Evolutionary conservation across 345 rosid genomes (phyloP), one percentile per base, ranked within the genome.

Genomic region (Ricinus communis): DNA sequence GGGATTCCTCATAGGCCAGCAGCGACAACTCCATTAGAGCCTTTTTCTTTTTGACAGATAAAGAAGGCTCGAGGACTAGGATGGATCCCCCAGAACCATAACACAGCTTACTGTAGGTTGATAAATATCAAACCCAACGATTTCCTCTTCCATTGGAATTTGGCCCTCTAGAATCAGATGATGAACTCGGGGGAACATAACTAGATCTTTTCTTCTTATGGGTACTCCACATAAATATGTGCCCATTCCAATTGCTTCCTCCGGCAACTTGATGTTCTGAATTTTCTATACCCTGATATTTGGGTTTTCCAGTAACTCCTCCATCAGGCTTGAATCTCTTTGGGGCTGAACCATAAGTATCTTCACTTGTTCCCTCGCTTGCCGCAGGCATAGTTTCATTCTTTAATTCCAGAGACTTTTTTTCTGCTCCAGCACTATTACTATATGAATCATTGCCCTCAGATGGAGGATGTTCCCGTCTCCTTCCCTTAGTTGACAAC

Each of bases 201-300:
- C 86, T 92, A 27, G 99, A 92, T 79, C 98, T 85, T 85, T 88
- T 95, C 91, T 88, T 92, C 81, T 86, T 89, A 74, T 89, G 74
- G 40, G 93, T 81, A 74, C 83, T 92, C 99, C 99, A 95, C 45
- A 90, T 78, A 51, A 90, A 67, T 52, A 87, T 61, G 53, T 77
- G 77, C 51, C 81, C 84, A 5, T 80, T 81, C 87, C 81, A 84
- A 9, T 71, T 73, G 46, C 69, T 64, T 61, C 52, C 81, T 76
- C 74, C 69, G 53, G 41, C 51, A 71, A 57, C 79, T 19, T 68
- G 72, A 52, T 70, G 73, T 55, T 84, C 88, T 60, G 82, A 68
- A 70, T 83, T 87, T 72, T 84, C 86, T 1, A 71, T 69, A 57
- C 77, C 50, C 33, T 27, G 87, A 70, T 80, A 68, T 63, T 77